A percentile compares a stretch with the other conserved stretches of the same genome.
phyloP scores from a whole-genome alignment of 768 basidiomycete genomes.

The Auricularia cornea region DNA sequence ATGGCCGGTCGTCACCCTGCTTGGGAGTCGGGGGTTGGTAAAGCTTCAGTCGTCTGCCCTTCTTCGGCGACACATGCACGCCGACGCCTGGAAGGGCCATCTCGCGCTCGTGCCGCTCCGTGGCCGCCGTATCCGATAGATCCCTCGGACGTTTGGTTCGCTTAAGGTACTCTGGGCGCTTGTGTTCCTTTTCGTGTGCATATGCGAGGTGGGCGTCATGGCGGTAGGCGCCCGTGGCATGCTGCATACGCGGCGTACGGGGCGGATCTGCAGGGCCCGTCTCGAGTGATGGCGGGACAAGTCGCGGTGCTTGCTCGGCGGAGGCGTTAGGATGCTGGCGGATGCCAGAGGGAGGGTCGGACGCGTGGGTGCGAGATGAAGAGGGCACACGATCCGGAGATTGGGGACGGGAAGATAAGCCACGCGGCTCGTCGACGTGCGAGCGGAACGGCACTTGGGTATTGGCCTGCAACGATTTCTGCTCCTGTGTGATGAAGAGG shows the following conservation, averaged over 20 bases:
- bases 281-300: too few species aligned
- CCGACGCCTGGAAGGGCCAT: constrained; percentile 35
- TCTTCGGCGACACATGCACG: constrained; percentile 60
- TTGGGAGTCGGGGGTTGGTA: constrained; percentile 38
- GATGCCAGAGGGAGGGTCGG: too few species aligned
- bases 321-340: too few species aligned
- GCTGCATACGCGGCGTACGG: not conserved
- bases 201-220: not conserved
- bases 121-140: constrained; percentile 31
- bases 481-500: not conserved
- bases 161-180: constrained; percentile 62
- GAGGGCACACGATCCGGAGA: too few species aligned
- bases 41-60: constrained; percentile 62
- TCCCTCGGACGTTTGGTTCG: constrained; percentile 39
- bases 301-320: too few species aligned
- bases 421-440: too few species aligned
- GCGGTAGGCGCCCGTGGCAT: not conserved
- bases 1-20: not conserved
- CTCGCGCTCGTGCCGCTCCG: constrained; percentile 17
- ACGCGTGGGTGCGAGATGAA: too few species aligned
- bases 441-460: too few species aligned
- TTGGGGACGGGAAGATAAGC: too few species aligned
- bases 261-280: not conserved
- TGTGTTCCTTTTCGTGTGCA: not conserved
- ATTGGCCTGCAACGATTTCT: not conserved